Evolutionary conservation across 169 alveolate species (phyloP).

Genomic region (Eimeria tenella): DNA sequence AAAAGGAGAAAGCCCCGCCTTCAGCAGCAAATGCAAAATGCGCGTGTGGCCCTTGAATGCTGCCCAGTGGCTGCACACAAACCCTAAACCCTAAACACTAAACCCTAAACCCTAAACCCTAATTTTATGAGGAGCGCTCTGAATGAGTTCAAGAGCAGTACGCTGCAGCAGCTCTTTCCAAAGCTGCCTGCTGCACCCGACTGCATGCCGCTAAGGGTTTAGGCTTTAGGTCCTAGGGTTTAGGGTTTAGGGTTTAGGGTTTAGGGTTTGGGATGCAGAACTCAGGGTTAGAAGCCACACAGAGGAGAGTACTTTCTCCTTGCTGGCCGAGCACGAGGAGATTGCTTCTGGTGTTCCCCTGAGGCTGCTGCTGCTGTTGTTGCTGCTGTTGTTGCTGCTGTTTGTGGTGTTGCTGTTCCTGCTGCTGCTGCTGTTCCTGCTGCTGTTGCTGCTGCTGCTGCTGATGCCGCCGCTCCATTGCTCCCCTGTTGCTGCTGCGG

Average conservation of each 20-base stretch:
- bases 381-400: constrained; percentile 13
- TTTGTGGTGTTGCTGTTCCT: not conserved
- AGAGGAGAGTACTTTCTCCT: constrained; percentile 38
- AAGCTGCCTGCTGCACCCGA: not conserved
- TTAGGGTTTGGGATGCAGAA: constrained; percentile 19
- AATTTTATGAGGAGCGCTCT: too few species aligned
- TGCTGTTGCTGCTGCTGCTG: not conserved
- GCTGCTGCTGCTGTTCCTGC: not conserved
- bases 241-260: constrained; percentile 1
- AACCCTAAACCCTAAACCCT: not conserved
- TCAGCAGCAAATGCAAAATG: constrained; percentile 73
- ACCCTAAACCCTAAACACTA: not conserved
- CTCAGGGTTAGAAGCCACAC: not conserved
- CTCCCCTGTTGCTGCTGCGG: constrained; percentile 8
- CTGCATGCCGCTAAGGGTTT: not conserved
- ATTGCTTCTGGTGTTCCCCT: not conserved
- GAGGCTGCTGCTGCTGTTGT: not conserved
- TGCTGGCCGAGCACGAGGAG: not conserved
- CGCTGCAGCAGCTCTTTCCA: not conserved
- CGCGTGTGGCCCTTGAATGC: constrained; percentile 69
- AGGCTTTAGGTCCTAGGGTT: too few species aligned
- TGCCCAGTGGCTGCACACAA: constrained; percentile 78
- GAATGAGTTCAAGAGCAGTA: too few species aligned
- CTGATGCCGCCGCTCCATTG: not conserved
- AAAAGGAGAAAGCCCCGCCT: constrained; percentile 49